These are phyloP conservation scores for Aspergillus sclerotialis DNA, from an alignment of 2,329 filamentous ascomycete species.

Conservation along the genomic window DNA sequence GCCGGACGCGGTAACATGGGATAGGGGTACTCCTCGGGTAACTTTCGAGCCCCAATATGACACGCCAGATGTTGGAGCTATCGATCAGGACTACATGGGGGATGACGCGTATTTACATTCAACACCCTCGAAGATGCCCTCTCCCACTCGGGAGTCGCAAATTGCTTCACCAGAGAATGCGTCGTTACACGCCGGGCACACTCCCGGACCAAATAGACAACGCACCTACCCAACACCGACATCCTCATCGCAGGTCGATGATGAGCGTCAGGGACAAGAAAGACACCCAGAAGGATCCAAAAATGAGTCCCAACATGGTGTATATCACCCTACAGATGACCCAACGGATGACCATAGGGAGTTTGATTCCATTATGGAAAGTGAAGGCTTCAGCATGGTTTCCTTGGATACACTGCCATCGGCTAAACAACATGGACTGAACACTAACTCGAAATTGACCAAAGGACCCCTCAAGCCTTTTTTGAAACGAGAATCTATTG, in stretches of 20 bases:
- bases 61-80: slow-evolving; percentile 21
- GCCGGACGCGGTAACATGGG: slow-evolving; percentile 4
- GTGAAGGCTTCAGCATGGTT: slow-evolving; percentile 53
- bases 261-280: slow-evolving; percentile 21
- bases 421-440: slow-evolving; percentile 36
- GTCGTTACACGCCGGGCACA: slow-evolving; percentile 25
- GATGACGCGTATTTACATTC: slow-evolving; percentile 22
- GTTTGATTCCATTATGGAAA: slow-evolving; percentile 51
- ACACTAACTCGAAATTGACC: slow-evolving; percentile 20
- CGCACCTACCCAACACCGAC: slow-evolving; percentile 35
- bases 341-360: slow-evolving; percentile 39
- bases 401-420: slow-evolving; percentile 49
- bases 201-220: slow-evolving; percentile 23
- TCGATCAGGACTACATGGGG: slow-evolving; percentile 20
- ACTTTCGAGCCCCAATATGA: slow-evolving; percentile 20
- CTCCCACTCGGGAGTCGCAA: slow-evolving; percentile 19
- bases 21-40: slow-evolving; percentile 10
- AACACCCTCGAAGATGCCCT: slow-evolving; percentile 29
- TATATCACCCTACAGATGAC: slow-evolving; percentile 14
- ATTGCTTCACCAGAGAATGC: slow-evolving; percentile 26
- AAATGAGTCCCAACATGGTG: slow-evolving; percentile 2
- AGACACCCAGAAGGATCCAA: slow-evolving; percentile 3
- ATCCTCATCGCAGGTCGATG: slow-evolving; percentile 32
- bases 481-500: slow-evolving; percentile 19
- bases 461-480: slow-evolving; percentile 22